Evolutionary conservation across 2,329 filamentous ascomycete species (phyloP), one percentile per base, ranked within the genome.

Genomic region (Cladophialophora psammophila): DNA sequence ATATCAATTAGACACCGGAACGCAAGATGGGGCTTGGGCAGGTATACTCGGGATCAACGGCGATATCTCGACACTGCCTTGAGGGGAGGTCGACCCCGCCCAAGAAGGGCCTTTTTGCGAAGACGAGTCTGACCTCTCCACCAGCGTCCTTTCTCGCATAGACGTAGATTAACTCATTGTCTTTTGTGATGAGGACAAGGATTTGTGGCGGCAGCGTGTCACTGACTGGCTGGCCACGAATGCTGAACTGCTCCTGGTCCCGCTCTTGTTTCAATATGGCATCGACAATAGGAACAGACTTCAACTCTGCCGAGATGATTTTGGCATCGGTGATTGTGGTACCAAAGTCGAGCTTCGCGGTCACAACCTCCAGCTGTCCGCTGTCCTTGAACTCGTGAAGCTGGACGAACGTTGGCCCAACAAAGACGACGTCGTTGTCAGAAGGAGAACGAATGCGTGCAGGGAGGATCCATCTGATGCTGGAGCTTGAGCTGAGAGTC

Each of bases 401-500:
- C 72, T 94, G 90, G 53, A 99, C 86, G 72, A 88, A 92, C 69
- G 91, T 86, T 71, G 96, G 91, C 62, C 93, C 92, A 65, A 99
- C 85, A 73, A 97, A 93, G 42, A 94, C 90, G 70, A 97, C 87
- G 80, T 98, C 94, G 72, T 95, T 93, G 67, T 88, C 83, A 52
- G 84, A 79, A 60, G 84, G 83, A 63, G 89, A 89, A 65, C 94
- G 86, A 66, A 98, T 82, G 67, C 90, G 87, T n/a, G 90, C 92
- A 12, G 93, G 91, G 13, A 97, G 81, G 52, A 97, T 90, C 82
- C 87, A 91, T 75, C 90, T 90, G 64, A 90, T 85, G 40, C 91
- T 82, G 1, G 94, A 91, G 69, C 91, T 96, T 61, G 89, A 86
- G 59, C 94, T 82, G 35, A 96, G 77, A 0, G 94, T 97, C 74